Evolutionary conservation across 768 basidiomycete species (phyloP).

Genomic region (Mrakia frigida): DNA sequence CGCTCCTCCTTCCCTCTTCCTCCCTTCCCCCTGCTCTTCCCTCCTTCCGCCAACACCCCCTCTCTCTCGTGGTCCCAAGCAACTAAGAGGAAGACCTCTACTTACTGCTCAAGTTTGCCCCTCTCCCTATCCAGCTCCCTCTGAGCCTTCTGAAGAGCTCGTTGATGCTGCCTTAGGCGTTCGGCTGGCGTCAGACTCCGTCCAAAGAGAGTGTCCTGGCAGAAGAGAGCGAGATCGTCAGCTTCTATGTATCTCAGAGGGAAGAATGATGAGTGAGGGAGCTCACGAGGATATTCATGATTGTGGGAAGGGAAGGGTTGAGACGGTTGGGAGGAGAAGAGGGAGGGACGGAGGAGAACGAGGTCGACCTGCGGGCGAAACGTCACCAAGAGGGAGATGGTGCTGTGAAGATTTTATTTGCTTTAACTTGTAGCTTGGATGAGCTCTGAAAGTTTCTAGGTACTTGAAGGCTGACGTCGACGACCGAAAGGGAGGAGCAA

Average conservation of each 20-base stretch:
- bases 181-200: constrained; percentile 93
- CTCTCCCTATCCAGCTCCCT: constrained; percentile 96
- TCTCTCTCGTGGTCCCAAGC: too few relatives aligned
- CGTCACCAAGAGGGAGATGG: too few relatives aligned
- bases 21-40: neutral
- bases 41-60: neutral
- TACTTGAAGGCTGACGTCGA: too few relatives aligned
- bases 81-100: neutral
- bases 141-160: constrained; percentile 91
- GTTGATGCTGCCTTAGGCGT: constrained; percentile 91
- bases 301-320: neutral
- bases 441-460: too few relatives aligned
- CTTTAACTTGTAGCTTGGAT: too few relatives aligned
- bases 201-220: constrained; percentile 89
- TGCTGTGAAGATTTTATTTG: too few relatives aligned
- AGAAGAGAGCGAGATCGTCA: neutral
- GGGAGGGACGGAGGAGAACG: neutral
- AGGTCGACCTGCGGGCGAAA: too few relatives aligned
- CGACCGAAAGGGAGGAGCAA: too few relatives aligned
- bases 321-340: neutral
- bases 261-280: neutral
- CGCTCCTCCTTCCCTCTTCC: neutral
- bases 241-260: too few relatives aligned
- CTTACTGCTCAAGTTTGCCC: constrained; percentile 79
- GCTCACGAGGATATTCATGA: neutral